These are phyloP conservation scores for Cenococcum geophilum DNA, from an alignment of 495 filamentous ascomycete genomes.

Conservation along the genomic window DNA sequence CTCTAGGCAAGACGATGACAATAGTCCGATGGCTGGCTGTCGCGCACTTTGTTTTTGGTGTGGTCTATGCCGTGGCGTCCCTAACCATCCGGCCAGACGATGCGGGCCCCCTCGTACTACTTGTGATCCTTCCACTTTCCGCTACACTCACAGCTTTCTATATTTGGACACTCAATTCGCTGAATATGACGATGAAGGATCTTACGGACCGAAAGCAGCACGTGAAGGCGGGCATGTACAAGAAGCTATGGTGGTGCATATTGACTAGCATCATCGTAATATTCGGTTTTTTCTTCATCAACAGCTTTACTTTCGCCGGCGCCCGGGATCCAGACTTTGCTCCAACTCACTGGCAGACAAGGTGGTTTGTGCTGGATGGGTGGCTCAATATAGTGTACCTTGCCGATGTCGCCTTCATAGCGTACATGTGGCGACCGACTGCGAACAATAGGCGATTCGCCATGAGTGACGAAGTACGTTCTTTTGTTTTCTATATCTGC, in stretches of 20 bases:
- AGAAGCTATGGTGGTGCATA: constrained; percentile 98
- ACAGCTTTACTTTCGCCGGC: constrained; percentile 88
- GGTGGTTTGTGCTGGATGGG: constrained; percentile 97
- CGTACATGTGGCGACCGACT: constrained; percentile 96
- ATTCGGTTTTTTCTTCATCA: constrained; percentile 93
- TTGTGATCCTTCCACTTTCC: constrained; percentile 89
- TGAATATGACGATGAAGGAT: constrained; percentile 93
- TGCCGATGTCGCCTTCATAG: constrained; percentile 80
- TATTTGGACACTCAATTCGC: constrained; percentile 95
- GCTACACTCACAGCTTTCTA: constrained; percentile 95
- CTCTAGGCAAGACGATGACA: constrained; percentile 88
- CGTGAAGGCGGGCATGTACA: constrained; percentile 92
- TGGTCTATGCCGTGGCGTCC: constrained; percentile 87
- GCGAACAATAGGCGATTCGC: constrained; percentile 96
- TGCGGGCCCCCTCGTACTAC: constrained; percentile 82
- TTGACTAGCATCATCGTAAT: constrained; percentile 87
- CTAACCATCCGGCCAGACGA: constrained; percentile 78
- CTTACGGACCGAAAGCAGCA: constrained; percentile 88
- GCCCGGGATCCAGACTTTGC: constrained; percentile 77
- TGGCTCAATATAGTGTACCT: constrained; percentile 98
- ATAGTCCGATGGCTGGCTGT: constrained; percentile 87
- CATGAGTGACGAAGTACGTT: constrained; percentile 87
- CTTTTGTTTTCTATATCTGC: neutral
- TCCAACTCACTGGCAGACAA: constrained; percentile 88
- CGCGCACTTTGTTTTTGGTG: constrained; percentile 88